These are phyloP conservation scores for Nicotiana attenuata DNA, from an alignment of 257 asterid species.

Conservation along the genomic window DNA sequence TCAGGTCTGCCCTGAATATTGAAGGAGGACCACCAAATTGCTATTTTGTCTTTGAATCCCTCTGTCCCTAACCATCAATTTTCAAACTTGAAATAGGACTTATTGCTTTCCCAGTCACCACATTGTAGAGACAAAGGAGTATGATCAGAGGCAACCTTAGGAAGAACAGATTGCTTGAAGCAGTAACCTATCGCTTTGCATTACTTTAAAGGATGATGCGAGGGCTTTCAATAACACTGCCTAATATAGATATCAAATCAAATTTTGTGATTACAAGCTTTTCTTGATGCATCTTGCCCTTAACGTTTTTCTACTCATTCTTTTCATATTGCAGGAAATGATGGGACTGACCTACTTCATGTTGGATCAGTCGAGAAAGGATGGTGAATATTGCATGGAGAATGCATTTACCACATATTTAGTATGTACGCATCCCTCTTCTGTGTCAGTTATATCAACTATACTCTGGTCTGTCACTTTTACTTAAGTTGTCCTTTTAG, in stretches of 20 bases:
- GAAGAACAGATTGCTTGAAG: no score
- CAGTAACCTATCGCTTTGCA: no score
- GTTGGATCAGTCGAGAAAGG: constrained; percentile 90
- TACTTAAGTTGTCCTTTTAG: constrained; percentile 17
- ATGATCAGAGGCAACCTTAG: no score
- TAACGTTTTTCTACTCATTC: constrained; percentile 14
- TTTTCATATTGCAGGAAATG: constrained; percentile 68
- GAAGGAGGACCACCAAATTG: no score
- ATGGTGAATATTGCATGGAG: constrained; percentile 97
- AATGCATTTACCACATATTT: constrained; percentile 78
- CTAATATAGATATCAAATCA: background rate
- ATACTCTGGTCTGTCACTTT: background rate
- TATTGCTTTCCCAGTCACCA: no score
- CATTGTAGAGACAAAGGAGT: no score
- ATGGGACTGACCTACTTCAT: constrained; percentile 88
- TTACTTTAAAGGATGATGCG: no score
- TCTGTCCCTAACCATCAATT: no score
- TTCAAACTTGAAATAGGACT: no score
- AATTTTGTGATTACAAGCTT: background rate
- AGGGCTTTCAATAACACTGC: no score
- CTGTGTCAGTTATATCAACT: constrained; percentile 6
- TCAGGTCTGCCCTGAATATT: no score
- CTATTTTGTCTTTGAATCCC: no score
- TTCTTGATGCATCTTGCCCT: background rate
- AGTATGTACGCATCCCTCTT: constrained; percentile 35